Percentiles rank a stretch among this genome's conserved stretches.
Conservation (phyloP, 805 yeast genomes). For the Blastobotrys chiropterorum region DNA sequence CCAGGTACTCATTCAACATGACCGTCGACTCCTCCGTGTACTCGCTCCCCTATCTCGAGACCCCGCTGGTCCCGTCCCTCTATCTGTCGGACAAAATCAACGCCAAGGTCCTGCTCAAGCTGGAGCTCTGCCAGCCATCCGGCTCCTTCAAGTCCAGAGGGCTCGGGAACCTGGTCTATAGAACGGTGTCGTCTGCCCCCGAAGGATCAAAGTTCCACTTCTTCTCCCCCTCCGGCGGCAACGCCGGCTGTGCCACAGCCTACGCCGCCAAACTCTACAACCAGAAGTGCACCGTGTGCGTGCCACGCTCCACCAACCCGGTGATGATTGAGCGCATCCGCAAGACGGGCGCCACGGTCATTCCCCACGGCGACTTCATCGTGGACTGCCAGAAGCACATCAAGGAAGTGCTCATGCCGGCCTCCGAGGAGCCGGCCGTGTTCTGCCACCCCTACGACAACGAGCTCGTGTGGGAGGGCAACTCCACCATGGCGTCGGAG, state of each 20-base stretch:
- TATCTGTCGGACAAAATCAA: slow-evolving; percentile 66
- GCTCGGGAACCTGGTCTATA: slow-evolving; percentile 77
- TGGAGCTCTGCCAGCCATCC: slow-evolving; percentile 85
- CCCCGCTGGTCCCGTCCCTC: slow-evolving; percentile 70
- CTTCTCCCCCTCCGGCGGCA: slow-evolving; percentile 93
- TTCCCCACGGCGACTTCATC: slow-evolving; percentile 68
- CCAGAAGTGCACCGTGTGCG: slow-evolving; percentile 49
- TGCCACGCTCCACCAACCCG: slow-evolving; percentile 44
- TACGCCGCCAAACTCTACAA: slow-evolving; percentile 71
- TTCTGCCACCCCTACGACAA: slow-evolving; percentile 92
- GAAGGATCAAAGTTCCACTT: slow-evolving; percentile 33
- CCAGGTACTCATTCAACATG: slow-evolving; percentile 6
- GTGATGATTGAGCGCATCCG: slow-evolving; percentile 43
- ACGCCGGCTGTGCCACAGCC: slow-evolving; percentile 98
- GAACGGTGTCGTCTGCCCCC: slow-evolving; percentile 49
- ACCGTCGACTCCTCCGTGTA: background rate
- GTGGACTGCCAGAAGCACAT: slow-evolving; percentile 74
- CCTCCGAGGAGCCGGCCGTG: slow-evolving; percentile 55
- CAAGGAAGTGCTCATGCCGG: slow-evolving; percentile 60
- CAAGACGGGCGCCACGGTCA: slow-evolving; percentile 46
- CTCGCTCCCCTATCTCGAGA: slow-evolving; percentile 39
- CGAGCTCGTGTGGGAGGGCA: slow-evolving; percentile 91
- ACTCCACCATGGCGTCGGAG: slow-evolving; percentile 89
- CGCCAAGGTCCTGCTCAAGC: slow-evolving; percentile 65
- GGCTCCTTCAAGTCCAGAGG: slow-evolving; percentile 93